Percentiles rank a stretch among this genome's conserved stretches.
phyloP scores from a whole-genome alignment of 2,329 filamentous ascomycete genomes.

The Colletotrichum sublineola region DNA sequence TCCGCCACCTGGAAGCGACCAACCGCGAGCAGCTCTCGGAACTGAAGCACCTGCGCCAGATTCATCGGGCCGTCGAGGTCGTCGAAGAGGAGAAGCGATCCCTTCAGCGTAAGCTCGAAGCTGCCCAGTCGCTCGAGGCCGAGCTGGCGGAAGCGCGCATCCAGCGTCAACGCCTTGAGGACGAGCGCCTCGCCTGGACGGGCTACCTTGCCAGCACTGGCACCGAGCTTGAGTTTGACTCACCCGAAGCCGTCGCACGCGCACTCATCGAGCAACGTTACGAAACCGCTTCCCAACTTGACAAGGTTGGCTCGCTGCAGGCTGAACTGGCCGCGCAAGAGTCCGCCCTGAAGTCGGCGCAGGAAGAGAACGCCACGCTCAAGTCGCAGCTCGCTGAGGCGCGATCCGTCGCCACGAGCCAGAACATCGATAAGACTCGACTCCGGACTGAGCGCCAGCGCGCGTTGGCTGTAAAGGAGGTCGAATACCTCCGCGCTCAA shows the following conservation, averaged over 20 bases:
- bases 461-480: constrained; percentile 87
- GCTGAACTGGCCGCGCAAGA: constrained; percentile 84
- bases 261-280: constrained; percentile 87
- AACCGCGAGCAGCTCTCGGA: constrained; percentile 86
- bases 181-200: constrained; percentile 89
- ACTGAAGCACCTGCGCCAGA: constrained; percentile 83
- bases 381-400: constrained; percentile 78
- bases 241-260: constrained; percentile 87
- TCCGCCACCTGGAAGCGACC: constrained; percentile 82
- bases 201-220: constrained; percentile 81
- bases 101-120: constrained; percentile 81
- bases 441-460: constrained; percentile 88
- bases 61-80: constrained; percentile 89
- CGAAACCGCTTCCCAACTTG: constrained; percentile 82
- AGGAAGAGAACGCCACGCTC: constrained; percentile 76
- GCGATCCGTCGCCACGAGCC: constrained; percentile 62
- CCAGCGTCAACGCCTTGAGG: constrained; percentile 88
- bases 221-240: constrained; percentile 81
- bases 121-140: constrained; percentile 79
- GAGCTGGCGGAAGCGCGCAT: constrained; percentile 85
- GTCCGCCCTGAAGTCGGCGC: constrained; percentile 77
- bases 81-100: constrained; percentile 95
- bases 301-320: constrained; percentile 82
- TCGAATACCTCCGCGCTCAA: constrained; percentile 93
- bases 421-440: constrained; percentile 74